phyloP scores from a whole-genome alignment of 1,284 basidiomycete genomes.

The Crepidotus sp. region DNA sequence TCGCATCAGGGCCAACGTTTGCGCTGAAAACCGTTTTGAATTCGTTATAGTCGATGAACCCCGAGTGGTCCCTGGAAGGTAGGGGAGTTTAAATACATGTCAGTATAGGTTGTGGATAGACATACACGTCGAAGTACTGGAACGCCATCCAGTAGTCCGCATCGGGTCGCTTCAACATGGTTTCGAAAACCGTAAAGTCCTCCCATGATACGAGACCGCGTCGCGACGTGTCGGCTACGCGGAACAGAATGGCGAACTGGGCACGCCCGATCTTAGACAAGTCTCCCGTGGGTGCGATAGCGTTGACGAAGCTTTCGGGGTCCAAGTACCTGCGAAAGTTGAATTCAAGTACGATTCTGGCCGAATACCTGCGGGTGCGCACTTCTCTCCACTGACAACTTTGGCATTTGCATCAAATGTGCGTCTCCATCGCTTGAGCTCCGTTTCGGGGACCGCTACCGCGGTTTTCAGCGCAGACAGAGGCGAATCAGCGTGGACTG shows the following conservation, averaged over 20 bases:
- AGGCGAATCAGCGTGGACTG: constrained; percentile 37
- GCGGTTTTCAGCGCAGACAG: constrained; percentile 44
- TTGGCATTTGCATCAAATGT: constrained; percentile 80
- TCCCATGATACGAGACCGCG: constrained; percentile 85
- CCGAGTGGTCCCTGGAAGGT: constrained; percentile 69
- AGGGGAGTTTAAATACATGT: constrained; percentile 3
- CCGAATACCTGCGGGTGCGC: constrained; percentile 27
- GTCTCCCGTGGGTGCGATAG: constrained; percentile 81
- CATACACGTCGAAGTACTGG: constrained; percentile 91
- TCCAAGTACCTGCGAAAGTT: constrained; percentile 61
- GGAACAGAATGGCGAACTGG: constrained; percentile 85
- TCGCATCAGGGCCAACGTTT: constrained; percentile 71
- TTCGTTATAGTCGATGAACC: constrained; percentile 84
- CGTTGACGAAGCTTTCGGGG: constrained; percentile 81
- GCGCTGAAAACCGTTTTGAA: constrained; percentile 86
- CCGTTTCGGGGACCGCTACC: constrained; percentile 67
- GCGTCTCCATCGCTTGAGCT: constrained; percentile 79
- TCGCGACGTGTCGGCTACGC: constrained; percentile 76
- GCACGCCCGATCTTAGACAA: constrained; percentile 75
- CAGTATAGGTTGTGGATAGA: constrained; percentile 17
- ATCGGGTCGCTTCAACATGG: constrained; percentile 80
- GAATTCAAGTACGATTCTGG: not conserved
- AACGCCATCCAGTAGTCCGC: constrained; percentile 96
- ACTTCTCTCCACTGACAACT: constrained; percentile 73
- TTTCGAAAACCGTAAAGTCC: constrained; percentile 91